Base-by-base conservation (phyloP, 2,329 filamentous ascomycete species). In the Elsinoe australis region DNA sequence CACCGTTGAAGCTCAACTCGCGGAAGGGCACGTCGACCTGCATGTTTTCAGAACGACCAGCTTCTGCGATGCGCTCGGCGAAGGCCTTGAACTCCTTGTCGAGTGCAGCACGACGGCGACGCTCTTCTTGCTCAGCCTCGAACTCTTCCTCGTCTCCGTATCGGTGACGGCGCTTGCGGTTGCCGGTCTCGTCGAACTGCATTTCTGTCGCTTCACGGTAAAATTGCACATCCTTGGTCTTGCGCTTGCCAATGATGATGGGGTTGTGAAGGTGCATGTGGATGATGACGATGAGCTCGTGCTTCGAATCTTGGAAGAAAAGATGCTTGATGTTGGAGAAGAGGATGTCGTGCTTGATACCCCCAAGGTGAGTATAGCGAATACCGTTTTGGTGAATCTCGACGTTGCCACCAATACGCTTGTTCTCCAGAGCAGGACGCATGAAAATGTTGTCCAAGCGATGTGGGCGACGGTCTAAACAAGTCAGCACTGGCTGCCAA, bases 311-410 rank as follows among this genome's bases (percentile, higher is more conserved):
- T 66, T 98, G 92, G 74, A 98, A 98, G 74, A 98, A 98, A 2
- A 98, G 75, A 64, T 98, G 92, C 67, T 94, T 94, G 64, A 98
- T 87, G 69, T 98, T 98, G 71, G 87, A 94, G 73, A 98, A 98
- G 1, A 98, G 77, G 47, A 98, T 82, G 60, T 98, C 92, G 41
- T 98, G 87, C 58, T 83, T 79, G 57, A 92, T 85, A 82, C 54
- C 94, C 71, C 47, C 85, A 80, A 46, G 87, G 85, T 70, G 90
- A 76, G 65, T 61, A 66, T 98, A 98, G 52, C 92, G 86, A 50
- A 98, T 85, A 89, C 92, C 92, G 60, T 98, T 98, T 61, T 96
- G 89, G 67, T 98, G 92, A 44, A 98, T 95, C 67, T 96, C 90
- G 31, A 98, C 83, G 63, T 92, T 88, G 60, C 92, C 92, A 35